Percentiles rank a stretch among this genome's conserved stretches.
phyloP scores from a whole-genome alignment of 345 rosid species.

The Leavenworthia alabamica region DNA sequence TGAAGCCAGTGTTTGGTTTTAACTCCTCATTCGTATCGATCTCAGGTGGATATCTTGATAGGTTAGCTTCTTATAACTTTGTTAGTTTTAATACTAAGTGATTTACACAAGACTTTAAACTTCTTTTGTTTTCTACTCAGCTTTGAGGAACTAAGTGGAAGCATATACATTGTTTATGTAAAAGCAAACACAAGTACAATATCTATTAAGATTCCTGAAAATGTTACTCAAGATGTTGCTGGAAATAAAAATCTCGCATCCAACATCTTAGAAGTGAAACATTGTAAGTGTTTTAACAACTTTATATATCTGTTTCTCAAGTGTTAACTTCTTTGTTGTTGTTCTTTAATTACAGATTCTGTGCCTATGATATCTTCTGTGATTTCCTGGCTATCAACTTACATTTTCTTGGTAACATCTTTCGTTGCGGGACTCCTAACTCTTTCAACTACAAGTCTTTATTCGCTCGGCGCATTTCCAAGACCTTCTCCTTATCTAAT shows the following conservation, averaged over 20 bases:
- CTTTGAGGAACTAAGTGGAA: constrained; percentile 60
- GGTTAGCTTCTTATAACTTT: constrained; percentile 39
- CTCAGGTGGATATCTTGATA: constrained; percentile 71
- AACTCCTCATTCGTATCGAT: constrained; percentile 66
- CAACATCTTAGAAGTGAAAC: constrained; percentile 65
- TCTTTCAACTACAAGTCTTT: constrained; percentile 75
- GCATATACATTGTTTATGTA: constrained; percentile 55
- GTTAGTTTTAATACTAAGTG: neutral
- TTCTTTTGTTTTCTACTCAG: constrained; percentile 36
- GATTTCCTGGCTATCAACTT: constrained; percentile 43
- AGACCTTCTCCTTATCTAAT: constrained; percentile 45
- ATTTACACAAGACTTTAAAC: neutral
- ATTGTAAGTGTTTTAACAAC: constrained; percentile 44
- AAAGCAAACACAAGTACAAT: constrained; percentile 42
- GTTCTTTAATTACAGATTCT: constrained; percentile 45
- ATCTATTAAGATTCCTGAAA: constrained; percentile 62
- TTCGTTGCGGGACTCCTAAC: constrained; percentile 65
- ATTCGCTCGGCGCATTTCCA: constrained; percentile 57
- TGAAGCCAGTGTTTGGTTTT: constrained; percentile 79
- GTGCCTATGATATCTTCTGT: constrained; percentile 50
- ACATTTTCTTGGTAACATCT: constrained; percentile 50
- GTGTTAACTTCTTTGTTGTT: neutral
- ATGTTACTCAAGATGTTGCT: constrained; percentile 75
- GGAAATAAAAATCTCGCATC: constrained; percentile 78
- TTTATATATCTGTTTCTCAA: neutral